Evolutionary conservation across 169 alveolate genomes (phyloP).

Genomic region (Plasmodium yoelii): DNA sequence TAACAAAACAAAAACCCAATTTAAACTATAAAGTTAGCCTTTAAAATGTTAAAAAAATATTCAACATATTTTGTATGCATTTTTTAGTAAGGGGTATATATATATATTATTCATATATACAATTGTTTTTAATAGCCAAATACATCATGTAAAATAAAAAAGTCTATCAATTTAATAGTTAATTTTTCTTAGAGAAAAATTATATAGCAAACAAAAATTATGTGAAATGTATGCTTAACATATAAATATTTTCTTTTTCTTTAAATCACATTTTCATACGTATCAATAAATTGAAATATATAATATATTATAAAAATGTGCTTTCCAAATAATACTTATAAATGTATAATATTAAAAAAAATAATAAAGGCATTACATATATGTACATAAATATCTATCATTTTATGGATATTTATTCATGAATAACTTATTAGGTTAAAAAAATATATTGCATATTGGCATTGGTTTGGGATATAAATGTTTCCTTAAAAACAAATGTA

Average conservation of each 20-base stretch:
- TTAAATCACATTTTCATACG: not conserved
- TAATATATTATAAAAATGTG: no score
- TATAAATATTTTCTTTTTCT: not conserved
- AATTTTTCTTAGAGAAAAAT: slow-evolving; percentile 10
- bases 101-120: not conserved
- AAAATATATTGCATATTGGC: no score
- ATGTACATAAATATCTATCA: not conserved
- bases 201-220: slow-evolving; percentile 4
- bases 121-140: slow-evolving; percentile 19
- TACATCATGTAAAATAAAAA: slow-evolving; percentile 9
- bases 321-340: no score
- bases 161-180: slow-evolving; percentile 37
- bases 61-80: slow-evolving; percentile 46
- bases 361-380: not conserved
- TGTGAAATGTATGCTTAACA: not conserved
- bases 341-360: not conserved
- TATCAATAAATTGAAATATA: slow-evolving; percentile 5
- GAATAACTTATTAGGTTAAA: no score
- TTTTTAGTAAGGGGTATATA: slow-evolving; percentile 27
- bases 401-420: no score
- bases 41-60: slow-evolving; percentile 29
- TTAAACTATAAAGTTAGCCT: slow-evolving; percentile 25
- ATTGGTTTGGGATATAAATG: no score
- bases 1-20: slow-evolving; percentile 56
- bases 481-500: no score